A percentile compares a stretch with the other conserved stretches of the same genome.
Conservation (phyloP, 768 basidiomycete genomes). For the Tricholoma sp. region DNA sequence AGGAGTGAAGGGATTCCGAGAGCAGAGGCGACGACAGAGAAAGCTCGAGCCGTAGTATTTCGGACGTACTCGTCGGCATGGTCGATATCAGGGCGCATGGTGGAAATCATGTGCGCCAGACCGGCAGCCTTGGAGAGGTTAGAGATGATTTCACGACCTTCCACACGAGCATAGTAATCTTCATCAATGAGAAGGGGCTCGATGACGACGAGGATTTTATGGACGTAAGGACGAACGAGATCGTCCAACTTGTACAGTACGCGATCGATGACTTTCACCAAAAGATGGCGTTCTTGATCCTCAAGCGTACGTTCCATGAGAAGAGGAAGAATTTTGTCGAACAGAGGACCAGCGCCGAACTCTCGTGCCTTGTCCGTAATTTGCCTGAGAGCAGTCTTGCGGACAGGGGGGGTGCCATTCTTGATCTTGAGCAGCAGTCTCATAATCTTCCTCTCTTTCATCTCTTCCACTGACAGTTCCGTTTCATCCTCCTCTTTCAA, state of each 20-base stretch:
- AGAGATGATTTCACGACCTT: conserved; percentile 98
- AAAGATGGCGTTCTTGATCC: conserved; percentile 95
- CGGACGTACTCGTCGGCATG: conserved; percentile 99
- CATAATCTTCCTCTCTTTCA: conserved; percentile 99
- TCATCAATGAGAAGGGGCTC: conserved; percentile 98
- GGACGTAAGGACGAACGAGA: conserved; percentile 96
- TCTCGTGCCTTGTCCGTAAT: conserved; percentile 99
- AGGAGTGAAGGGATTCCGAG: conserved; percentile 96
- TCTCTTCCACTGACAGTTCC: conserved; percentile 88
- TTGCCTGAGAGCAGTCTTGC: conserved; percentile 95
- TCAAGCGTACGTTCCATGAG: conserved; percentile 98
- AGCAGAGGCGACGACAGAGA: conserved; percentile 98
- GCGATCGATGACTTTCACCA: conserved; percentile 99
- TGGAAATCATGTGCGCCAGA: conserved; percentile 99
- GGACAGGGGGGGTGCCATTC: conserved; percentile 97
- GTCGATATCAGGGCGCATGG: conserved; percentile 99
- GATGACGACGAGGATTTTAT: conserved; percentile 99
- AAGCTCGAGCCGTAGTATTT: conserved; percentile 97
- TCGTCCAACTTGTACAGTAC: conserved; percentile 99
- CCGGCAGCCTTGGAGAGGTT: conserved; percentile 98
- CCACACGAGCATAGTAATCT: conserved; percentile 93
- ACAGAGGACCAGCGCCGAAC: conserved; percentile 95
- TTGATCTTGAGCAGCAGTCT: conserved; percentile 96
- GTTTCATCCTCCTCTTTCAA: conserved; percentile 94
- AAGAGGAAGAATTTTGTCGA: conserved; percentile 96